Evolutionary conservation across 495 filamentous ascomycete species (phyloP).

Genomic region (Schizothecium vesticola): DNA sequence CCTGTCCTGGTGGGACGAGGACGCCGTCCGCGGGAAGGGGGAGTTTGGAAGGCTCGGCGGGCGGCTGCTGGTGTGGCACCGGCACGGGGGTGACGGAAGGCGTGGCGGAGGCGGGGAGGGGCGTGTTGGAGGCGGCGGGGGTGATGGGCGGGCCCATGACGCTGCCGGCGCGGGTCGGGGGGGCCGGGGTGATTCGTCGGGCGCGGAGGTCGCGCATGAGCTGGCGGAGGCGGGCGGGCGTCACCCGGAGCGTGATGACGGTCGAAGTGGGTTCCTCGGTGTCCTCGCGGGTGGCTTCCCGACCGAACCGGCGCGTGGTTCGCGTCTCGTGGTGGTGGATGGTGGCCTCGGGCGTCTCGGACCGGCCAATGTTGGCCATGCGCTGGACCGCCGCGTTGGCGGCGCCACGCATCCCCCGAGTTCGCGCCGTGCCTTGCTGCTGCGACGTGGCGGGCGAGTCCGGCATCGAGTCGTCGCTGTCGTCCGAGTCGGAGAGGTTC

Average conservation of each 20-base stretch:
- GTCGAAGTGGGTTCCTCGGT: slow-evolving; percentile 61
- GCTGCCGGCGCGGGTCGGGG: slow-evolving; percentile 35
- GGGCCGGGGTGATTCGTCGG: slow-evolving; percentile 34
- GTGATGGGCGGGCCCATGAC: slow-evolving; percentile 23
- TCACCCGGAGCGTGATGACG: slow-evolving; percentile 68
- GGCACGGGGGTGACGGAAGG: slow-evolving; percentile 51
- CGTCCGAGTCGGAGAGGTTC: slow-evolving; percentile 79
- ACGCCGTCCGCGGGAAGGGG: neutral
- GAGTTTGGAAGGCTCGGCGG: slow-evolving; percentile 2
- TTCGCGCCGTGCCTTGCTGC: slow-evolving; percentile 72
- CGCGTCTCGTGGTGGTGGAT: slow-evolving; percentile 69
- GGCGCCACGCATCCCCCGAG: slow-evolving; percentile 79
- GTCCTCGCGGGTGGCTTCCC: slow-evolving; percentile 60
- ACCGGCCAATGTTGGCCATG: slow-evolving; percentile 73
- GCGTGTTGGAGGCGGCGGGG: slow-evolving; percentile 19
- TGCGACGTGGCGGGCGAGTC: slow-evolving; percentile 79
- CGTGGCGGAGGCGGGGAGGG: slow-evolving; percentile 24
- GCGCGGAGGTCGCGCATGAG: slow-evolving; percentile 42
- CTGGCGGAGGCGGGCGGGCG: slow-evolving; percentile 56
- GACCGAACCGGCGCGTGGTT: slow-evolving; percentile 54
- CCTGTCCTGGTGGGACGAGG: neutral
- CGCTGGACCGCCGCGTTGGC: slow-evolving; percentile 73
- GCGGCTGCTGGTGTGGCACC: slow-evolving; percentile 40
- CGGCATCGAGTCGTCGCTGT: slow-evolving; percentile 78
- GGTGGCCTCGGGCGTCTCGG: slow-evolving; percentile 77